phyloP scores from a whole-genome alignment of 169 alveolate genomes.

The Eimeria praecox region DNA sequence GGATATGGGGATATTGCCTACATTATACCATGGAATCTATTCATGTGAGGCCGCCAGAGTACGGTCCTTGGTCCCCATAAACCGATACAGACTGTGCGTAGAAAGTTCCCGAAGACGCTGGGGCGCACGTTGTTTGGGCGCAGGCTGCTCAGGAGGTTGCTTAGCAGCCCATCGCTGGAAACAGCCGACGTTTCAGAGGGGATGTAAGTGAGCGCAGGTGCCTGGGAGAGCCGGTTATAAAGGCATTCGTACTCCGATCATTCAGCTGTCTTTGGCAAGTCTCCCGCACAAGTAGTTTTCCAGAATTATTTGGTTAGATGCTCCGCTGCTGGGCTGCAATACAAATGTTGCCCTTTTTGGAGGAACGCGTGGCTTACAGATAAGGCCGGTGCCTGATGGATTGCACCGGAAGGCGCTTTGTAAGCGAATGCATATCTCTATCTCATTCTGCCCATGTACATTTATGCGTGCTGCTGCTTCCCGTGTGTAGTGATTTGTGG shows the following conservation, averaged over 20 bases:
- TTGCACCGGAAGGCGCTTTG: not conserved
- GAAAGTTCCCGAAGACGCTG: not conserved
- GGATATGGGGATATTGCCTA: not conserved
- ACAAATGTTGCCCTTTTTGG: not conserved
- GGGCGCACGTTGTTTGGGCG: too few relatives aligned
- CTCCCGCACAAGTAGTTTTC: not conserved
- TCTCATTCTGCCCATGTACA: too few relatives aligned
- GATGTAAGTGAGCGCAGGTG: too few relatives aligned
- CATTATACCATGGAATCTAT: not conserved
- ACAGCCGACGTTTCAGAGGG: not conserved
- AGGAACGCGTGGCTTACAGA: not conserved
- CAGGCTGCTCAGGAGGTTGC: too few relatives aligned
- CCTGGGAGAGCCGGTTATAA: not conserved
- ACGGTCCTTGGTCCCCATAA: not conserved
- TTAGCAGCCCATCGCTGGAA: not conserved
- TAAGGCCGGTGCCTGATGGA: not conserved
- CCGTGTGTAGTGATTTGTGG: not conserved
- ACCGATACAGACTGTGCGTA: not conserved
- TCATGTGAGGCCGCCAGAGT: not conserved
- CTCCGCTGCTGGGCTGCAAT: not conserved
- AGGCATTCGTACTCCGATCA: not conserved
- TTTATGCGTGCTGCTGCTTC: not conserved
- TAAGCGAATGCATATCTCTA: not conserved
- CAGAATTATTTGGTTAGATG: not conserved
- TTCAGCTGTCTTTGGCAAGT: not conserved